Conservation (phyloP, 345 rosid species). For the Brassica cretica region DNA sequence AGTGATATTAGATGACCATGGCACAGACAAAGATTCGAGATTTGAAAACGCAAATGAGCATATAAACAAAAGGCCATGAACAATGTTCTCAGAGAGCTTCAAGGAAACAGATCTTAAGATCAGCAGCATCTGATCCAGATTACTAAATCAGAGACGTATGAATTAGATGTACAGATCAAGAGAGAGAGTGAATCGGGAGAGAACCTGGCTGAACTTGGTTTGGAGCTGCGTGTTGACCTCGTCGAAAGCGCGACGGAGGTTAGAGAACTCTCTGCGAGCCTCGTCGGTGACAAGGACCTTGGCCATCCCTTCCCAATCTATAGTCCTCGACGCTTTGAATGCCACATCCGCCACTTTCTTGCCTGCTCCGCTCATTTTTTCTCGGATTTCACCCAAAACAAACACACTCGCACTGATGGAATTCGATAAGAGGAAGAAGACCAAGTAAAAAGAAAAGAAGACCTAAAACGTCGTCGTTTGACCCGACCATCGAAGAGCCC, state of each 20-base stretch:
- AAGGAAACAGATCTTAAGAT: no score
- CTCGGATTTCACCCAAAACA: neutral
- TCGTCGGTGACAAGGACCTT: conserved; percentile 85
- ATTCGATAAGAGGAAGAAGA: neutral
- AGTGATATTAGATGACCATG: no score
- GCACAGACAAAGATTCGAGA: no score
- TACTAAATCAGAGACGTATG: no score
- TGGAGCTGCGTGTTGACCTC: conserved; percentile 86
- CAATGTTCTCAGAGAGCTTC: no score
- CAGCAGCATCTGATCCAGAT: no score
- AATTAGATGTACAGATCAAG: neutral
- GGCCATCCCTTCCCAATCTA: conserved; percentile 97
- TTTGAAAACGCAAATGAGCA: no score
- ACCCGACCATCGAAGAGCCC: neutral
- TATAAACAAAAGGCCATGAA: no score
- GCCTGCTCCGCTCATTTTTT: conserved; percentile 47
- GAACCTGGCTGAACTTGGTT: conserved; percentile 92
- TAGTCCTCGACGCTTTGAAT: conserved; percentile 75
- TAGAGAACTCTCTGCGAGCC: conserved; percentile 91
- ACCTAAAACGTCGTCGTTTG: neutral
- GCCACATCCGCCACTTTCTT: conserved; percentile 86
- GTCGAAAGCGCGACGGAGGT: conserved; percentile 88
- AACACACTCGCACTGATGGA: neutral
- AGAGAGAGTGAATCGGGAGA: neutral
- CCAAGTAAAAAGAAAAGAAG: no score